Evolutionary conservation across 805 yeast species (phyloP), one percentile per base, ranked within the genome.

Genomic region (Candida ficus): DNA sequence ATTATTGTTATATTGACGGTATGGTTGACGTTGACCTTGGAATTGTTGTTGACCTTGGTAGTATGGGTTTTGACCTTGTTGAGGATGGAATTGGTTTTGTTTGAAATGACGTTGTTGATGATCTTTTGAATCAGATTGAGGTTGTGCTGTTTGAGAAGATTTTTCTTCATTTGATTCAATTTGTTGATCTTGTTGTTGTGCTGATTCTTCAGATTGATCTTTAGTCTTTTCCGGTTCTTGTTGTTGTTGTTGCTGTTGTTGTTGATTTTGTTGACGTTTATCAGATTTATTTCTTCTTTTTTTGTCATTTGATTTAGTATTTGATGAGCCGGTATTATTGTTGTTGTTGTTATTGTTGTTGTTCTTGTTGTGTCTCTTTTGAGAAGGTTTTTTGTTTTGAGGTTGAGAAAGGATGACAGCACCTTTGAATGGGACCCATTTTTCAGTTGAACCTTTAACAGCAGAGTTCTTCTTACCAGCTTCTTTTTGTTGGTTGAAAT

Each of bases 361-460:
- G 25, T 32, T 43, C 35, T 44, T 46, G 37, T 48, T 49, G 19
- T 44, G 47, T 45, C 43, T 48, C 45, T 50, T 53, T 44, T 49
- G 49, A 37, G 45, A 50, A 38, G 41, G 46, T 38, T 38, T 49
- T 53, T 41, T 47, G 36, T 25, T 33, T 25, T 22, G 27, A 33
- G 36, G 17, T 48, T 36, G 44, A 11, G 64, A 58, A 39, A 73
- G 64, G 21, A 71, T 71, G 35, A 74, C 75, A 31, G 75, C 62
- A 21, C 78, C 84, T 50, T 76, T 71, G 57, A 74, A 76, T n/a
- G 87, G 87, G 29, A 80, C 73, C 86, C 87, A 80, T 57, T 82
- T 83, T 52, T 76, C 83, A 53, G 75, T 78, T 2, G 58, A 51
- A 12, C 47, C 45, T 35, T 53, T 55, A 35, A 50, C 45, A 35